Conservation (phyloP, 169 alveolate species). For the Plasmodium gonderi region DNA sequence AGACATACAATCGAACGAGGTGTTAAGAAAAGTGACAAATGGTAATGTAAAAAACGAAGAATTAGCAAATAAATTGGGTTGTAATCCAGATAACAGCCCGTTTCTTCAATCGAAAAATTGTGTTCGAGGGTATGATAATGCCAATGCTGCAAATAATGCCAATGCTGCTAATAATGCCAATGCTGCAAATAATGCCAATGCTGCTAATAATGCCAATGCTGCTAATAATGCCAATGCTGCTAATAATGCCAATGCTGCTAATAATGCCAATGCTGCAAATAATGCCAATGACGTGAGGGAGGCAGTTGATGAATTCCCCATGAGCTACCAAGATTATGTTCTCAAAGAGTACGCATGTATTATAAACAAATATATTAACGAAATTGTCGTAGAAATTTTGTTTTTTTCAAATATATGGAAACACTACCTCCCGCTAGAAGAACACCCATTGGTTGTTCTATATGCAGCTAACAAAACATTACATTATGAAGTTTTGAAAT, state of each 20-base stretch:
- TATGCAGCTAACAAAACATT: constrained; percentile 66
- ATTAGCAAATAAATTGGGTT: background rate
- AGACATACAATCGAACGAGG: background rate
- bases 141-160: background rate
- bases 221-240: no score
- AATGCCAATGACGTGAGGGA: no score
- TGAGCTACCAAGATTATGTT: background rate
- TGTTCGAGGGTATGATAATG: background rate
- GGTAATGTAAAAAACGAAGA: background rate
- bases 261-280: background rate
- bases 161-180: background rate
- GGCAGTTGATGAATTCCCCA: no score
- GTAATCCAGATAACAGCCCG: no score
- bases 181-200: background rate
- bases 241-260: no score
- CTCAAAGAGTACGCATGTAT: constrained; percentile 14
- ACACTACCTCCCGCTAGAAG: constrained; percentile 37
- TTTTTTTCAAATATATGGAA: constrained; percentile 74
- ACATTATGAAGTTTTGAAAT: constrained; percentile 47
- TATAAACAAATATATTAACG: constrained; percentile 61
- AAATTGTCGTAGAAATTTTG: constrained; percentile 58
- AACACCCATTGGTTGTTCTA: constrained; percentile 60
- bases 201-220: background rate
- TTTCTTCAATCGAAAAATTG: background rate
- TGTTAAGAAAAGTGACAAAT: background rate